Evolutionary conservation across 176 grass and related monocot species (phyloP), one percentile per base, ranked within the genome.

Genomic region (Tillandsia leiboldiana): DNA sequence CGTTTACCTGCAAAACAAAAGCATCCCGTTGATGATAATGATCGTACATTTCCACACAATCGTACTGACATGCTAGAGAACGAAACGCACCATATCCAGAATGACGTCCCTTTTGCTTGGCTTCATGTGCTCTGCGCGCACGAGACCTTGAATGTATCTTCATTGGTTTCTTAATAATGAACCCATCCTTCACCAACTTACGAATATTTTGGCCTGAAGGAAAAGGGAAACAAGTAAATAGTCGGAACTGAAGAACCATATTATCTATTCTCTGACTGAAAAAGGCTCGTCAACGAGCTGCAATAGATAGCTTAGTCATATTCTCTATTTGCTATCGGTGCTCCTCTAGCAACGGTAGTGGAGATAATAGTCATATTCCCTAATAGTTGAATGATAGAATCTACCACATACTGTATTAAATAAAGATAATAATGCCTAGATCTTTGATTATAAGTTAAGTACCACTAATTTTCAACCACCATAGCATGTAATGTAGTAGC

Each of bases 101-200:
- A 71, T 89, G 87, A 11, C 82, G 87, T 0, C 87, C 82, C 82
- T 89, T 89, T 57, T 85, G 82, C 72, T 89, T 89, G 11, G 87
- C 87, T 61, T 82, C 82, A 62, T 85, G 82, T 15, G 87, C 82
- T n/a, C 87, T 84, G 12, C 87, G 68, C 24, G 87, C 87, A 14
- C 87, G 87, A 3, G 87, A 85, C 53, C 87, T 70, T 14, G 87
- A 89, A 75, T 89, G 87, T 14, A 89, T 89, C 75, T 89, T 89
- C 58, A 84, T 75, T n/a, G 87, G 87, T 71, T 89, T 89, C 82
- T 76, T 82, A 48, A 85, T 89, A 67, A 89, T 69, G 75, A 89
- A 89, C 2, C 87, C 82, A 61, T 89, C 87, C 79, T 89, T 89
- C 4, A 89, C 87, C 70, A 89, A 68, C 67, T 89, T 89, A 13